Conservation (phyloP, 768 basidiomycete genomes). For the Lactifluus pinguis region DNA sequence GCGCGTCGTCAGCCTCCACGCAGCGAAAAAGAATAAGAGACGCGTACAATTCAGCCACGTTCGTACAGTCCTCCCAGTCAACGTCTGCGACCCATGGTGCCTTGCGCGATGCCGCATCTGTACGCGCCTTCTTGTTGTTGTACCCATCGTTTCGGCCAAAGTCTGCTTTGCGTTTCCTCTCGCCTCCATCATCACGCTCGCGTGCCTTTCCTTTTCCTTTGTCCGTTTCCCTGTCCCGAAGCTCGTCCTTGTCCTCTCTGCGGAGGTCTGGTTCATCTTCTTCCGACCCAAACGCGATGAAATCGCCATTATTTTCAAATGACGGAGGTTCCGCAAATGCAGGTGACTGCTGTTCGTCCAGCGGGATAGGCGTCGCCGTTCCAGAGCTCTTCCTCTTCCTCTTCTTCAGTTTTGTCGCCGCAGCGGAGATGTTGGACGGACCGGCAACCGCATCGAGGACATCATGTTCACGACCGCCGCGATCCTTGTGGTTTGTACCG, state of each 20-base stretch:
- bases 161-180: conserved; percentile 41
- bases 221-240: conserved; percentile 14
- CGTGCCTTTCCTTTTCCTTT: conserved; percentile 5
- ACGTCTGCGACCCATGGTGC: conserved; percentile 58
- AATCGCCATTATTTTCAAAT: conserved; percentile 12
- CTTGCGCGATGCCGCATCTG: conserved; percentile 44
- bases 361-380: neutral
- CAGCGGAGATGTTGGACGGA: neutral
- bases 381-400: conserved; percentile 2
- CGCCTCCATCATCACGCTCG: conserved; percentile 23
- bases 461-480: neutral
- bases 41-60: conserved; percentile 78
- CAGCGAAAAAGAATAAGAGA: neutral
- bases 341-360: neutral
- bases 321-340: neutral
- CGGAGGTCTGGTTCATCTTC: conserved; percentile 15
- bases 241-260: neutral
- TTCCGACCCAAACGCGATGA: conserved; percentile 9
- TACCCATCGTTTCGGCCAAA: conserved; percentile 42
- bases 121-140: conserved; percentile 43
- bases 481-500: neutral
- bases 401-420: neutral
- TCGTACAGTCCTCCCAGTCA: conserved; percentile 64
- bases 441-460: neutral
- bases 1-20: conserved; percentile 4